Evolutionary conservation across 2,329 filamentous ascomycete species (phyloP).

Genomic region (Clonostachys byssicola): DNA sequence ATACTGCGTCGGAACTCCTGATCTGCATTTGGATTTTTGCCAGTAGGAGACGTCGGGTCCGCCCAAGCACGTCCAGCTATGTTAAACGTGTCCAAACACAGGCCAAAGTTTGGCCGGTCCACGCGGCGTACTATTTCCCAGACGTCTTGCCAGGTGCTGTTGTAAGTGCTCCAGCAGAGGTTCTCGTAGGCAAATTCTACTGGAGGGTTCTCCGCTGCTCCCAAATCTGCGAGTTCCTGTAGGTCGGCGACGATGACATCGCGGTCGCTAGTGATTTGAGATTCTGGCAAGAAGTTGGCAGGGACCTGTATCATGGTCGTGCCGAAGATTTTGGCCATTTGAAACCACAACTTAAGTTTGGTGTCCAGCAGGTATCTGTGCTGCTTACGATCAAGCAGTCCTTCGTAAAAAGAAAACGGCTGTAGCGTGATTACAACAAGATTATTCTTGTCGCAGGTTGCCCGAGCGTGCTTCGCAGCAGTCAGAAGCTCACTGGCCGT

Average conservation of each 20-base stretch:
- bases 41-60: conserved; percentile 53
- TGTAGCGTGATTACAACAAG: conserved; percentile 65
- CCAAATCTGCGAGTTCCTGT: conserved; percentile 62
- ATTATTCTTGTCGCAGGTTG: conserved; percentile 49
- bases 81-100: conserved; percentile 32
- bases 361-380: conserved; percentile 49
- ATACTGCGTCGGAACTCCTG: conserved; percentile 30
- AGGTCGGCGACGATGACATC: conserved; percentile 59
- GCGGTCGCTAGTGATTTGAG: conserved; percentile 36
- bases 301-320: conserved; percentile 75
- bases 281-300: conserved; percentile 51
- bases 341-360: conserved; percentile 67
- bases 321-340: conserved; percentile 55
- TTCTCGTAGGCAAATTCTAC: conserved; percentile 53
- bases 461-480: conserved; percentile 35
- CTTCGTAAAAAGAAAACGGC: conserved; percentile 77
- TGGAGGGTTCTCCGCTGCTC: conserved; percentile 45
- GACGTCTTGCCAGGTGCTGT: conserved; percentile 24
- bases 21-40: conserved; percentile 51
- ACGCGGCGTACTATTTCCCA: conserved; percentile 3
- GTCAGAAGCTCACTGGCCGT: conserved; percentile 28
- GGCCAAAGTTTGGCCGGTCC: conserved; percentile 3
- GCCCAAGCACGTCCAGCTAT: conserved; percentile 68
- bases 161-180: conserved; percentile 3
- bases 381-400: conserved; percentile 57